These are phyloP conservation scores for Alternaria panax DNA, from an alignment of 2,329 filamentous ascomycete species.

Conservation along the genomic window DNA sequence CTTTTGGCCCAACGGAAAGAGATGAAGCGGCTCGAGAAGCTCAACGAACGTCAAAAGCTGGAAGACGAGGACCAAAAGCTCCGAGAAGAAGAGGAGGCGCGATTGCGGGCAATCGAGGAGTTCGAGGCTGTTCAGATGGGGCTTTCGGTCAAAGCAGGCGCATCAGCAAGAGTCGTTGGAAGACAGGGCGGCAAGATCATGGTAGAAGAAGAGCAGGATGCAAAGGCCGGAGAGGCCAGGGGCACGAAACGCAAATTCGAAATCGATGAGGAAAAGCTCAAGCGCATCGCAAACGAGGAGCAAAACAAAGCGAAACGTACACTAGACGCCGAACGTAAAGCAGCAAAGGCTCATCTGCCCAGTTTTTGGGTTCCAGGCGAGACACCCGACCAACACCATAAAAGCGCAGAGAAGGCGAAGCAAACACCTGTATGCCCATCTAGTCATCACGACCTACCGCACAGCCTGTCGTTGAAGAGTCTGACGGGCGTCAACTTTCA, in stretches of 20 bases:
- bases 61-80: constrained; percentile 68
- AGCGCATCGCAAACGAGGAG: constrained; percentile 73
- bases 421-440: constrained; percentile 77
- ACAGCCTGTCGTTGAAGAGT: constrained; percentile 78
- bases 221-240: constrained; percentile 30
- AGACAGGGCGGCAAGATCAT: constrained; percentile 55
- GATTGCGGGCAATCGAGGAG: constrained; percentile 73
- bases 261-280: constrained; percentile 78
- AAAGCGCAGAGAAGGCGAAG: constrained; percentile 61
- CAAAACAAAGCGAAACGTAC: constrained; percentile 72
- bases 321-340: constrained; percentile 73
- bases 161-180: constrained; percentile 50
- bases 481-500: constrained; percentile 80
- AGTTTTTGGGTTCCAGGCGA: constrained; percentile 94
- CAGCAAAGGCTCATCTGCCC: constrained; percentile 72
- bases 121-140: constrained; percentile 86
- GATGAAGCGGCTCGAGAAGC: constrained; percentile 79
- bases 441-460: constrained; percentile 69
- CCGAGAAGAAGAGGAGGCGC: constrained; percentile 72
- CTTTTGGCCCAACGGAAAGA: constrained; percentile 92
- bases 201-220: constrained; percentile 50
- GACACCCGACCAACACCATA: constrained; percentile 67
- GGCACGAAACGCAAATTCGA: constrained; percentile 80
- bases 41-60: constrained; percentile 66
- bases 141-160: constrained; percentile 51